phyloP scores from a whole-genome alignment of 2,329 filamentous ascomycete genomes.

The Pseudopithomyces maydicus region DNA sequence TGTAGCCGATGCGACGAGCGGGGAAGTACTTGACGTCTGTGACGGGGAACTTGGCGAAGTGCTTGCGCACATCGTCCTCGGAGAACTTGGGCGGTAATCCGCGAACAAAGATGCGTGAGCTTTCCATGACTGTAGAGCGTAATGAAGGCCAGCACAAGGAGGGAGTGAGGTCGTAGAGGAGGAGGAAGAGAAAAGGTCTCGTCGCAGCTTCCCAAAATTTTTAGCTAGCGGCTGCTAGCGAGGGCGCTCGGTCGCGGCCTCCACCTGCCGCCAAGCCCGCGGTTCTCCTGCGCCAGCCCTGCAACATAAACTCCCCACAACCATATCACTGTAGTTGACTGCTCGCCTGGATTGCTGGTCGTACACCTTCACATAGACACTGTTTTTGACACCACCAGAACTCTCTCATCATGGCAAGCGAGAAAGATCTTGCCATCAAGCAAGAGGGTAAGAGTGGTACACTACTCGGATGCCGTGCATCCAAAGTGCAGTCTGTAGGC shows the following conservation, averaged over 20 bases:
- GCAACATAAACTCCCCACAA: conserved; percentile 6
- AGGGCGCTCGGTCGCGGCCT: conserved; percentile 2
- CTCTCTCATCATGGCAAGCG: conserved; percentile 43
- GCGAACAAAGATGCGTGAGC: conserved; percentile 73
- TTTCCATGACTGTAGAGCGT: conserved; percentile 62
- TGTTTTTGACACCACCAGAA: background rate
- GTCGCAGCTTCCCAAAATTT: conserved; percentile 4
- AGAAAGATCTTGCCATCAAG: conserved; percentile 63
- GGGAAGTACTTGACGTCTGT: conserved; percentile 93
- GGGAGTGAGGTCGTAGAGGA: background rate
- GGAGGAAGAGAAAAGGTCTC: background rate
- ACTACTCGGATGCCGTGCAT: conserved; percentile 8
- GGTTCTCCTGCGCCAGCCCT: conserved; percentile 7
- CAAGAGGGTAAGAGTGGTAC: conserved; percentile 53
- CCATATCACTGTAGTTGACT: background rate
- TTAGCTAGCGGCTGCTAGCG: conserved; percentile 6
- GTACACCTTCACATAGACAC: background rate
- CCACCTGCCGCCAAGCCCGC: conserved; percentile 3
- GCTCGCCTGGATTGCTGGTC: background rate
- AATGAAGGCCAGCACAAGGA: background rate
- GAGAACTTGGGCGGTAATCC: conserved; percentile 83
- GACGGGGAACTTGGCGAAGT: conserved; percentile 81
- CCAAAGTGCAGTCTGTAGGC: conserved; percentile 3
- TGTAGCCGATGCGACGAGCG: conserved; percentile 89
- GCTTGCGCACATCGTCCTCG: conserved; percentile 83